phyloP scores from a whole-genome alignment of 257 asterid genomes.

The Parsonsia alboflavescens region DNA sequence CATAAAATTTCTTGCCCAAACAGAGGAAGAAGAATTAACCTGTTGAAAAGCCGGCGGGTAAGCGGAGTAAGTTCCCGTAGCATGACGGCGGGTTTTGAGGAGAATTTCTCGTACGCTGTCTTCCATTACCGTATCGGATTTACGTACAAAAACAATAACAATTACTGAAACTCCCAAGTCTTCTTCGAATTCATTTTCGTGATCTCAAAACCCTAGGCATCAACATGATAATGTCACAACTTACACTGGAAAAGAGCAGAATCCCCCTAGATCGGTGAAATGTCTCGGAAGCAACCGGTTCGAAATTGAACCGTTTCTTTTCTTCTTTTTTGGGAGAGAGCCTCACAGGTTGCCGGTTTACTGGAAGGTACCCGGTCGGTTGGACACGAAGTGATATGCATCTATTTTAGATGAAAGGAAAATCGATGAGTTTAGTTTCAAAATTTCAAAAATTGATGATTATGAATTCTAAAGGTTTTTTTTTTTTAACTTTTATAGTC shows the following conservation, averaged over 20 bases:
- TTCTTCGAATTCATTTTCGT: slow-evolving; percentile 10
- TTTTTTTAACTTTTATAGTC: too few relatives aligned
- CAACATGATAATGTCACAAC: background rate
- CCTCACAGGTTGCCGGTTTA: background rate
- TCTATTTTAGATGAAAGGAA: too few relatives aligned
- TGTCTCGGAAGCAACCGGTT: slow-evolving; percentile 2
- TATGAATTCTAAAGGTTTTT: too few relatives aligned
- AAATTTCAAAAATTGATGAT: too few relatives aligned
- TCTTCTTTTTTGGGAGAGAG: background rate
- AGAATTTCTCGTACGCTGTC: slow-evolving; percentile 40
- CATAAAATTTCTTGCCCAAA: slow-evolving; percentile 3
- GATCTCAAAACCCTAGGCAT: slow-evolving; percentile 32
- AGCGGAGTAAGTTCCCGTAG: slow-evolving; percentile 69
- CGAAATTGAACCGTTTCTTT: slow-evolving; percentile 8
- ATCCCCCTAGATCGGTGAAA: background rate
- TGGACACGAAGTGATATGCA: too few relatives aligned
- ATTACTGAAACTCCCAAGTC: slow-evolving; percentile 1
- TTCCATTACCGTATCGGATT: slow-evolving; percentile 29
- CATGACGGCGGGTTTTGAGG: slow-evolving; percentile 73
- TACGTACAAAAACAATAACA: slow-evolving; percentile 18
- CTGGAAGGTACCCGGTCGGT: background rate
- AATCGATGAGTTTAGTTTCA: too few relatives aligned
- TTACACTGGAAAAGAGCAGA: background rate
- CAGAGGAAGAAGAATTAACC: slow-evolving; percentile 28
- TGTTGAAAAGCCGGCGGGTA: slow-evolving; percentile 65